Conservation (phyloP, 768 basidiomycete species). For the Mycena venus region DNA sequence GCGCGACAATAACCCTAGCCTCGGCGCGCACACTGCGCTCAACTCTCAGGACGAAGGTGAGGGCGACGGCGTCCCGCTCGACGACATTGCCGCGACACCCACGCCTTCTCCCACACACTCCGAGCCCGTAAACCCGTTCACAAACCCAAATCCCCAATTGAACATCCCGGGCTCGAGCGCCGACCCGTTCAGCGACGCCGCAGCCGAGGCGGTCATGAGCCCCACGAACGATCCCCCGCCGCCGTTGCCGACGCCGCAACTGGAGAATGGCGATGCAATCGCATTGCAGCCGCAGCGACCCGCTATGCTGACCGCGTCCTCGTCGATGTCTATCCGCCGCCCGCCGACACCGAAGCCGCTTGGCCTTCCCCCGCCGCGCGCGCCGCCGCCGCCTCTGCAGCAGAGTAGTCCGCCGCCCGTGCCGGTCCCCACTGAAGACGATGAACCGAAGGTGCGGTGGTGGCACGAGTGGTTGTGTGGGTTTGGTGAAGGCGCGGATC, state of each 20-base stretch:
- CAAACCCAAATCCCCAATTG: constrained; percentile 53
- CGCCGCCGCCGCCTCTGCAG: constrained; percentile 61
- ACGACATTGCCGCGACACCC: constrained; percentile 61
- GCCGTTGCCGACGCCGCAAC: constrained; percentile 28
- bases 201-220: constrained; percentile 40
- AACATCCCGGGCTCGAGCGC: too few relatives aligned
- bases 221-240: constrained; percentile 39
- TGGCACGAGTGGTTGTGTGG: constrained; percentile 93
- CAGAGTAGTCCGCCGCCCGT: constrained; percentile 49
- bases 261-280: constrained; percentile 18
- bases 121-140: constrained; percentile 58
- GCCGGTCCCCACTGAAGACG: constrained; percentile 46
- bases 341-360: constrained; percentile 69
- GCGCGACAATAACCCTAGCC: constrained; percentile 38
- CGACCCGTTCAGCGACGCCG: constrained; percentile 65
- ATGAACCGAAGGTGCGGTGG: constrained; percentile 65
- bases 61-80: constrained; percentile 68
- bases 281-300: constrained; percentile 33
- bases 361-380: constrained; percentile 72
- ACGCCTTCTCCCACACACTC: constrained; percentile 55
- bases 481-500: constrained; percentile 79
- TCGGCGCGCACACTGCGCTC: constrained; percentile 61
- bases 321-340: constrained; percentile 35
- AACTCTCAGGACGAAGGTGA: constrained; percentile 68
- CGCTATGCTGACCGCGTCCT: constrained; percentile 38